These are phyloP conservation scores for Adenanthera pavonina DNA, from an alignment of 306 rosid genomes.

Conservation along the genomic window DNA sequence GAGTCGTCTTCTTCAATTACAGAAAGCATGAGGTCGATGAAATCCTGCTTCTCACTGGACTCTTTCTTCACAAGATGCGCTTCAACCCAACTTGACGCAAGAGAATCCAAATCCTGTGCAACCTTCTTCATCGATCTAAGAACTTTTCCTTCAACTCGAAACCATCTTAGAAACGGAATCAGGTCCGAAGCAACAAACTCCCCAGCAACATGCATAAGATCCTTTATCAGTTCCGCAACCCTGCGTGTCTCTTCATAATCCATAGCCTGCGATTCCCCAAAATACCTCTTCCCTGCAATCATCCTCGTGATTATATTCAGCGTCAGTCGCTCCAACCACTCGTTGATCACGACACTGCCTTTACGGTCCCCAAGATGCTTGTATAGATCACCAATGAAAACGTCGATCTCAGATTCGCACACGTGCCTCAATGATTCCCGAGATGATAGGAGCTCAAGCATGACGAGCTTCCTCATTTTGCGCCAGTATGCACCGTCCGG, in stretches of 20 bases:
- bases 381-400: slow-evolving; percentile 40
- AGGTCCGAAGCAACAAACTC: slow-evolving; percentile 50
- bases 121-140: slow-evolving; percentile 55
- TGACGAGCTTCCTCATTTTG: slow-evolving; percentile 48
- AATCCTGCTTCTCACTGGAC: slow-evolving; percentile 46
- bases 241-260: slow-evolving; percentile 51
- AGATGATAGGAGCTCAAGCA: slow-evolving; percentile 51
- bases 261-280: slow-evolving; percentile 41
- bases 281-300: slow-evolving; percentile 62
- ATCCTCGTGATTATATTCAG: slow-evolving; percentile 50
- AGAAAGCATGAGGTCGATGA: slow-evolving; percentile 61
- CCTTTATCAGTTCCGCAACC: slow-evolving; percentile 50
- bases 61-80: slow-evolving; percentile 39
- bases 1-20: slow-evolving; percentile 19
- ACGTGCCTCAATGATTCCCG: slow-evolving; percentile 44
- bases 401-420: slow-evolving; percentile 41
- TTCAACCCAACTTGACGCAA: slow-evolving; percentile 57
- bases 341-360: slow-evolving; percentile 42
- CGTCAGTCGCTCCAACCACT: slow-evolving; percentile 53
- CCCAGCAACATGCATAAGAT: slow-evolving; percentile 55
- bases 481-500: slow-evolving; percentile 55
- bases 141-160: slow-evolving; percentile 39
- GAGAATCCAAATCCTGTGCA: slow-evolving; percentile 50
- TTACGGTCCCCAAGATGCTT: neutral
- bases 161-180: slow-evolving; percentile 59